Conservation (phyloP, 257 asterid species). For the Striga asiatica region DNA sequence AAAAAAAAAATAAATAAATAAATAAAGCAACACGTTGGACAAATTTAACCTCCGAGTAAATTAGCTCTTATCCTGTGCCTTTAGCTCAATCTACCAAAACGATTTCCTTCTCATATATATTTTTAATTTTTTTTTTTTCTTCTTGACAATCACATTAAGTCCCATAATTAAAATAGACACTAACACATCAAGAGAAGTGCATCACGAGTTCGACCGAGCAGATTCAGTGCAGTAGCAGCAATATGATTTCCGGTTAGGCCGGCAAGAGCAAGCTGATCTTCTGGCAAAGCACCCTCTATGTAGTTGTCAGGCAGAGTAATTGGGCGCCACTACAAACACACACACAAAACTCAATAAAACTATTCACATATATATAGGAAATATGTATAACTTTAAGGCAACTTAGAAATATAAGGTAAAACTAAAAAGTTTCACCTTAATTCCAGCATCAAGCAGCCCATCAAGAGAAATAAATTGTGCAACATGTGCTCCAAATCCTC, state of each 20-base stretch:
- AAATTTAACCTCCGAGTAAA: too few relatives aligned
- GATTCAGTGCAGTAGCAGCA: constrained; percentile 78
- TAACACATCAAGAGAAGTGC: constrained; percentile 74
- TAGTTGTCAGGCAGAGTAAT: constrained; percentile 73
- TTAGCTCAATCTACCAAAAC: too few relatives aligned
- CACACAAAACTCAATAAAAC: too few relatives aligned
- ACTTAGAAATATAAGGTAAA: constrained; percentile 18
- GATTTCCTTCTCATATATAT: too few relatives aligned
- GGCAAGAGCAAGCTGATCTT: constrained; percentile 58
- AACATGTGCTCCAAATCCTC: constrained; percentile 85
- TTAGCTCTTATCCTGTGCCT: too few relatives aligned
- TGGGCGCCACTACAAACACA: constrained; percentile 68
- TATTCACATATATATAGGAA: too few relatives aligned
- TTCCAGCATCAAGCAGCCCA: constrained; percentile 71
- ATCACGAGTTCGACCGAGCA: constrained; percentile 77
- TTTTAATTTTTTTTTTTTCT: too few relatives aligned
- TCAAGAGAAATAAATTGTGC: constrained; percentile 74
- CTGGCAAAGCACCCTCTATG: constrained; percentile 52
- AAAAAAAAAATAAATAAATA: too few relatives aligned
- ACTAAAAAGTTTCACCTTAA: constrained; percentile 29
- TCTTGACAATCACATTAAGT: too few relatives aligned
- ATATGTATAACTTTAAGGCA: too few relatives aligned
- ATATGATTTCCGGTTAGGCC: constrained; percentile 75
- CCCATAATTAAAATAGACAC: not conserved
- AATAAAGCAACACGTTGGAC: too few relatives aligned